Conservation (phyloP, 495 filamentous ascomycete genomes). For the Ramalina intermedia region DNA sequence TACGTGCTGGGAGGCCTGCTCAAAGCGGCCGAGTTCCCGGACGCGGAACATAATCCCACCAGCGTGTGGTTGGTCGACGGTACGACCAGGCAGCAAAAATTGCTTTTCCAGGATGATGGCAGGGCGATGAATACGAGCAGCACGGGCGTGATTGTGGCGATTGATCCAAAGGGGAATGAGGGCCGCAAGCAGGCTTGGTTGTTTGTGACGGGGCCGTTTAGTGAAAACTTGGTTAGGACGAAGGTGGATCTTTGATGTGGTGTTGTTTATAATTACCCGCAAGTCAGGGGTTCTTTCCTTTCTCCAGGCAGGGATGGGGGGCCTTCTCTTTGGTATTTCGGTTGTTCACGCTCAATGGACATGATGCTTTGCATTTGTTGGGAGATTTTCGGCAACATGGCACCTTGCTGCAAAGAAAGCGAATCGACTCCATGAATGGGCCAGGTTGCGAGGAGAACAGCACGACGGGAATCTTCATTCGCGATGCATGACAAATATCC, state of each 20-base stretch:
- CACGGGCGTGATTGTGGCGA: conserved; percentile 37
- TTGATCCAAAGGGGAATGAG: conserved; percentile 26
- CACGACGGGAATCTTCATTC: too few species aligned
- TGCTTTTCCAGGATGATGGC: conserved; percentile 48
- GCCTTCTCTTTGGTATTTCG: too few species aligned
- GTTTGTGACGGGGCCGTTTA: conserved; percentile 42
- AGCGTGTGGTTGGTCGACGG: conserved; percentile 13
- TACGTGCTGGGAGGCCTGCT: conserved; percentile 38
- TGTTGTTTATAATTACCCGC: too few species aligned
- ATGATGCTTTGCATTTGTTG: too few species aligned
- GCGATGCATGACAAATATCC: too few species aligned
- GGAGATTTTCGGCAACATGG: too few species aligned
- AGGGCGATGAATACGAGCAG: conserved; percentile 33
- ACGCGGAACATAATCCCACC: conserved; percentile 22
- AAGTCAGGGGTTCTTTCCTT: too few species aligned
- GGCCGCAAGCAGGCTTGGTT: conserved; percentile 37
- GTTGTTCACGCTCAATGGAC: too few species aligned
- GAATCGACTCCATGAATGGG: too few species aligned
- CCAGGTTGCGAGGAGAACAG: too few species aligned
- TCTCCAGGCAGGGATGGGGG: too few species aligned
- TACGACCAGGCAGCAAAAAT: conserved; percentile 24
- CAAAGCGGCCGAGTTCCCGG: conserved; percentile 22
- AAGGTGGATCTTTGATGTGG: conserved; percentile 34
- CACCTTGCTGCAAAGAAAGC: too few species aligned
- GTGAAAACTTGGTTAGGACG: conserved; percentile 36